Conservation (phyloP, 495 filamentous ascomycete species). For the Aspergillus affinis region DNA sequence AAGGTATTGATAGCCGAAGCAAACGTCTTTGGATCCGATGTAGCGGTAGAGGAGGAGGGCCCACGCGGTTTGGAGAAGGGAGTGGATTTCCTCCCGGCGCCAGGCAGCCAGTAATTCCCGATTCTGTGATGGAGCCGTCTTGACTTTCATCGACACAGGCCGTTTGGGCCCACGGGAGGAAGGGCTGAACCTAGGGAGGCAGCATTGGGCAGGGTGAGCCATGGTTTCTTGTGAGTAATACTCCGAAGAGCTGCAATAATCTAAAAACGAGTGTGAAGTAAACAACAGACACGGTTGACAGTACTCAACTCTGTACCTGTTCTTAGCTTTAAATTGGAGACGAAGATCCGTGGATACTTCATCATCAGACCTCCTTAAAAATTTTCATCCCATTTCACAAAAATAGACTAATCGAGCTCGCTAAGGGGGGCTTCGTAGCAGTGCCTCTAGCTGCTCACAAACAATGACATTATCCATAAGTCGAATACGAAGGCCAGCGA, state of each 20-base stretch:
- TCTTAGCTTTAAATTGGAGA: slow-evolving; percentile 19
- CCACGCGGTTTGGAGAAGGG: slow-evolving; percentile 53
- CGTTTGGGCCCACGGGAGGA: slow-evolving; percentile 33
- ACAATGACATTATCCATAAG: slow-evolving; percentile 4
- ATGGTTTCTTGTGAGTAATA: slow-evolving; percentile 25
- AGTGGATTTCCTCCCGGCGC: slow-evolving; percentile 27
- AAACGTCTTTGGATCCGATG: slow-evolving; percentile 53
- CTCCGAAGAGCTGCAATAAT: neutral
- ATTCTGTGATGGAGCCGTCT: slow-evolving; percentile 31
- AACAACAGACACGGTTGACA: slow-evolving; percentile 5
- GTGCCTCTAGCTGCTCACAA: slow-evolving; percentile 8
- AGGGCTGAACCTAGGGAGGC: slow-evolving; percentile 37
- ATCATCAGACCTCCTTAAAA: slow-evolving; percentile 9
- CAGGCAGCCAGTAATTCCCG: slow-evolving; percentile 39
- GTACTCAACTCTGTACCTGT: neutral
- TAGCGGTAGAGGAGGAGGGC: slow-evolving; percentile 54
- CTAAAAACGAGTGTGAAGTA: slow-evolving; percentile 1
- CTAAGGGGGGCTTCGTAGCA: slow-evolving; percentile 9
- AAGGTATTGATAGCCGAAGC: slow-evolving; percentile 53
- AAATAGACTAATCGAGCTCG: slow-evolving; percentile 18
- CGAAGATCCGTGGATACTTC: slow-evolving; percentile 1
- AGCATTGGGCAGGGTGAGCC: slow-evolving; percentile 39
- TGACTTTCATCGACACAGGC: slow-evolving; percentile 38
- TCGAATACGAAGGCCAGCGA: slow-evolving; percentile 5
- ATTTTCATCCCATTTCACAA: slow-evolving; percentile 3